Conservation (phyloP, 2,329 filamentous ascomycete species). For the Monilinia fructigena region DNA sequence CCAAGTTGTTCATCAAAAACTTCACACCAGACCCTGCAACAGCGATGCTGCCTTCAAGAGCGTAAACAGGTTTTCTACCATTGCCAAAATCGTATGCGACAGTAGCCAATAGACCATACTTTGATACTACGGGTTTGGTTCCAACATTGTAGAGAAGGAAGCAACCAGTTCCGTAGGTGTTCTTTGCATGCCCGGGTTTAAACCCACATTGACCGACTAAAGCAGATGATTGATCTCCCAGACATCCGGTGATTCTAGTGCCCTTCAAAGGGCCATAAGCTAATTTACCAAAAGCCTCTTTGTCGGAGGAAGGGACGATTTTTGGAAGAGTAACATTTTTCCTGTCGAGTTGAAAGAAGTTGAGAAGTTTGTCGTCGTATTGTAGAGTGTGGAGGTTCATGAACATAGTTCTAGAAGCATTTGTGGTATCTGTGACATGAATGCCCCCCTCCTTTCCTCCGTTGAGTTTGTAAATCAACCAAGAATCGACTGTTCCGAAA, state of each 20-base stretch:
- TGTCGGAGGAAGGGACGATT: conserved; percentile 71
- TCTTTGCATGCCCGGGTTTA: conserved; percentile 76
- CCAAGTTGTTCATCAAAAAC: conserved; percentile 65
- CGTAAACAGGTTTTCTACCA: conserved; percentile 59
- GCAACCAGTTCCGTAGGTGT: conserved; percentile 83
- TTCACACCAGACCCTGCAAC: conserved; percentile 80
- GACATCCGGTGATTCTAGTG: conserved; percentile 69
- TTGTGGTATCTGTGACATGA: conserved; percentile 75
- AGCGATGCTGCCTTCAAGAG: conserved; percentile 79
- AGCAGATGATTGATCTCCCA: conserved; percentile 79
- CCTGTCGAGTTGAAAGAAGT: conserved; percentile 72
- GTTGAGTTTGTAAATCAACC: conserved; percentile 78
- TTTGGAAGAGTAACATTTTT: conserved; percentile 71
- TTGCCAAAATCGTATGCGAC: conserved; percentile 79
- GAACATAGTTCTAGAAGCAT: conserved; percentile 85
- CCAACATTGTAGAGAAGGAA: conserved; percentile 84
- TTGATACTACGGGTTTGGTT: conserved; percentile 79
- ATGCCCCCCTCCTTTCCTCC: conserved; percentile 64
- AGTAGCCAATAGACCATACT: conserved; percentile 78
- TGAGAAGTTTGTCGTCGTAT: conserved; percentile 70
- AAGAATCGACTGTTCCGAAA: conserved; percentile 79
- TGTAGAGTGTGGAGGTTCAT: conserved; percentile 75
- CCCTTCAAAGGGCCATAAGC: conserved; percentile 65
- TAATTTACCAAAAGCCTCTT: conserved; percentile 69
- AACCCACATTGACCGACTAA: conserved; percentile 83